A percentile compares a stretch with the other conserved stretches of the same genome.
Evolutionary conservation across 129 eudicot genomes (phyloP).

Genomic region (Tagetes erecta): DNA sequence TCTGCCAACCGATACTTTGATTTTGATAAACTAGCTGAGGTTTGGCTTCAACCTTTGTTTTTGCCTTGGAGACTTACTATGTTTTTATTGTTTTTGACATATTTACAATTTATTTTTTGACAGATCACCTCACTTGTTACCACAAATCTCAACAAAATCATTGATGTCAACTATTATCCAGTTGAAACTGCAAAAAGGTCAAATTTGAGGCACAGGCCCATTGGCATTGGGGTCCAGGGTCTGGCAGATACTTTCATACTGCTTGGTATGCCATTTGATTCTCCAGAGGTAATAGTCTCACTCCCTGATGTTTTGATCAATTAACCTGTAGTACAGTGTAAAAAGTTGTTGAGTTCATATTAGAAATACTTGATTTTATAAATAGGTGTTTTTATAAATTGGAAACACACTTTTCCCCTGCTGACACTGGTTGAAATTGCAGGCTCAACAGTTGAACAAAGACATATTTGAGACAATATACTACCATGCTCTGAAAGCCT

Average conservation of each 20-base stretch:
- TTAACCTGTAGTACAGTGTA: not conserved
- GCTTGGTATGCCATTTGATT: slow-evolving; percentile 95
- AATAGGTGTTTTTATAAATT: not conserved
- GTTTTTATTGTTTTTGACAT: not conserved
- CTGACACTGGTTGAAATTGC: slow-evolving; percentile 9
- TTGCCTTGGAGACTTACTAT: not conserved
- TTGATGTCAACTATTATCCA: slow-evolving; percentile 80
- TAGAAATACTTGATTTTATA: no score
- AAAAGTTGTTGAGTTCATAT: no score
- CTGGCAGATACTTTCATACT: slow-evolving; percentile 95
- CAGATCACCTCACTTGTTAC: slow-evolving; percentile 75
- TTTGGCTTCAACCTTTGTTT: not conserved
- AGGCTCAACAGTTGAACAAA: slow-evolving; percentile 99
- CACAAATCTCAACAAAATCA: slow-evolving; percentile 76
- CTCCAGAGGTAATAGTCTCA: slow-evolving; percentile 65
- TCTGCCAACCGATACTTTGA: slow-evolving; percentile 83
- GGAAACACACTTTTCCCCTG: not conserved
- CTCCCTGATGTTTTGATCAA: not conserved
- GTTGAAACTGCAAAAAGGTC: slow-evolving; percentile 90
- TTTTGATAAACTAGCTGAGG: slow-evolving; percentile 92
- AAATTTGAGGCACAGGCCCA: slow-evolving; percentile 78
- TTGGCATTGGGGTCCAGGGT: slow-evolving; percentile 96
- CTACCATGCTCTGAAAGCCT: slow-evolving; percentile 84
- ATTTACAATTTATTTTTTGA: slow-evolving; percentile 9
- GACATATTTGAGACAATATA: slow-evolving; percentile 97